Base-by-base conservation (phyloP, 2,329 filamentous ascomycete genomes). In the Macroventuria anomochaeta region DNA sequence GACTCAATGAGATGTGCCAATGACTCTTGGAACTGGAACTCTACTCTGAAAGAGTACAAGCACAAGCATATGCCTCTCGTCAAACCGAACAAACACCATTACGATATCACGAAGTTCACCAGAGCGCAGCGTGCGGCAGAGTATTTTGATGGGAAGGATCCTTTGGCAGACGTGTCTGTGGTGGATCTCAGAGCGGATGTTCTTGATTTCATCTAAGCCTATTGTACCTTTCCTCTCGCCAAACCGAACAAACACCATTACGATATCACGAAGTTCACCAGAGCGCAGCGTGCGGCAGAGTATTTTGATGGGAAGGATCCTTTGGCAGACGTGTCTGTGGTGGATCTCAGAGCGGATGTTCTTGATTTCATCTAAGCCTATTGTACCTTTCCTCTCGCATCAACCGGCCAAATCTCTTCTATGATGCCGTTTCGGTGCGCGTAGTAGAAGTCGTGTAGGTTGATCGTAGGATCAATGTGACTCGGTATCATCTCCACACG, bases 401-500 rank as follows among this genome's bases (percentile, higher is more conserved):
- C 80, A 5, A 83, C 81, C 0, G 72, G 62, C 81, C 81, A 83
- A 18, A 82, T 80, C 59, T 82, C 80, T 58, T 81, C 75, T 55
- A 83, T 75, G 1, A 81, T 58, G 0, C 80, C 80, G 0, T 76
- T 73, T 3, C 80, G 72, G 63, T 82, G 66, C 2, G 79, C 80
- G 60, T 80, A 82, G 61, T 82, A 83, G 26, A 77, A 68, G 40
- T 83, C 79, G 57, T 81, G 79, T 49, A 83, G 62, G 53, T 83
- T 83, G 47, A 83, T 76, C 0, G 81, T 83, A 0, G 81, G 80
- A 60, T 83, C 81, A 49, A 83, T 83, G 62, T 83, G 81, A 59
- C 80, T 83, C 0, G 80, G 81, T 11, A 83, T 67, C 79, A 83
- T 81, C 66, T 81, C 78, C 10, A 82, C 74, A 3, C 77, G 67